Evolutionary conservation across 192 early-diverging fungal species (phyloP).

Genomic region (Podila epicladia): DNA sequence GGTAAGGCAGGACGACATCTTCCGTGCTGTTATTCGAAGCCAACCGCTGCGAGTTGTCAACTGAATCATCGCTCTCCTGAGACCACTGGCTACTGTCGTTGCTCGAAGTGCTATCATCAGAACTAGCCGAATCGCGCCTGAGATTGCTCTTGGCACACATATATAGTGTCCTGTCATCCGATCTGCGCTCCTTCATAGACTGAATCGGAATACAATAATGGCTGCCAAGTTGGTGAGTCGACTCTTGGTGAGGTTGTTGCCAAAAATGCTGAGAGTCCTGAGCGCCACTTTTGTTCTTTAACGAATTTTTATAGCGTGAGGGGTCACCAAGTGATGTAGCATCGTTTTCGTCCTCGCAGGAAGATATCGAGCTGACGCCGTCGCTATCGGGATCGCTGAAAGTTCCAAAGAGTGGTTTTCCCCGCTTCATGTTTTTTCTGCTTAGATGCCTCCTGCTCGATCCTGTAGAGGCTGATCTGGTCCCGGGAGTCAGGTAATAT

Average conservation of each 20-base stretch:
- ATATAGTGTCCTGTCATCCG: not conserved
- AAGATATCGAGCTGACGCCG: slow-evolving; percentile 7
- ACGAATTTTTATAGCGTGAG: not conserved
- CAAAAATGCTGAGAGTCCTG: too few species aligned
- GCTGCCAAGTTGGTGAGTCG: too few species aligned
- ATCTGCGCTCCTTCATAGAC: too few species aligned
- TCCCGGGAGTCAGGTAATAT: slow-evolving; percentile 4
- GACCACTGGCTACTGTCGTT: slow-evolving; percentile 5
- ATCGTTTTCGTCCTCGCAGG: slow-evolving; percentile 3
- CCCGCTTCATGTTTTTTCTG: not conserved
- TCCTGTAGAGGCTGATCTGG: not conserved
- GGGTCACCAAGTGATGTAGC: not conserved
- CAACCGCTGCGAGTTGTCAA: not conserved
- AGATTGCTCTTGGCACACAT: slow-evolving; percentile 6
- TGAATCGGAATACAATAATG: too few species aligned
- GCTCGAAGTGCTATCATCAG: slow-evolving; percentile 6
- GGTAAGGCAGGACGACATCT: slow-evolving; percentile 14
- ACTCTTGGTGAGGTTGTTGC: too few species aligned
- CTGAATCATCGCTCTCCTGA: not conserved
- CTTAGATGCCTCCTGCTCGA: not conserved
- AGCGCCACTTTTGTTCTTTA: too few species aligned
- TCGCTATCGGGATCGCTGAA: slow-evolving; percentile 22
- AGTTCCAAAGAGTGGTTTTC: slow-evolving; percentile 12
- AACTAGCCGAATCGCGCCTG: slow-evolving; percentile 7
- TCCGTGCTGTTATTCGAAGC: not conserved